phyloP scores from a whole-genome alignment of 1,284 basidiomycete species.

The Microbotryum scabiosae region DNA sequence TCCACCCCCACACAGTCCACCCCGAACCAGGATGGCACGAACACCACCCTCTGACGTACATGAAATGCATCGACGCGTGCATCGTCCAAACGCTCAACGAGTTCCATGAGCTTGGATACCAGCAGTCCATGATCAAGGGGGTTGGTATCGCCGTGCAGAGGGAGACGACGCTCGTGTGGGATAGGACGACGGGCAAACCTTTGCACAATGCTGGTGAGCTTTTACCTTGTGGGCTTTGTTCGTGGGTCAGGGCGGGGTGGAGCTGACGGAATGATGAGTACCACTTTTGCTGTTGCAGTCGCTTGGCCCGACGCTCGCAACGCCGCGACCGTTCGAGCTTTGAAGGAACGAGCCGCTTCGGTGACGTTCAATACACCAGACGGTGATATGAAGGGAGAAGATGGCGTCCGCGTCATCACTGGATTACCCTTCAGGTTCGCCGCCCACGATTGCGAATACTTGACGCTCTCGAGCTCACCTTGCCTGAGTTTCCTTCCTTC shows the following conservation, averaged over 20 bases:
- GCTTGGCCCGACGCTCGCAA: constrained; percentile 96
- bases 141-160: constrained; percentile 98
- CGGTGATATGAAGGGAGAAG: constrained; percentile 36
- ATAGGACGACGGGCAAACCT: constrained; percentile 75
- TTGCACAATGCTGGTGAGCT: constrained; percentile 48
- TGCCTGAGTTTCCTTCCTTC: neutral
- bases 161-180: constrained; percentile 94
- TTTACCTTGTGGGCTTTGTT: neutral
- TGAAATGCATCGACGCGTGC: constrained; percentile 65
- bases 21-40: constrained; percentile 72
- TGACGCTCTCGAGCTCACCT: neutral
- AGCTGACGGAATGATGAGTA: neutral
- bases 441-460: neutral
- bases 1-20: constrained; percentile 14
- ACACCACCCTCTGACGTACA: constrained; percentile 80
- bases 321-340: constrained; percentile 68
- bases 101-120: constrained; percentile 66
- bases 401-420: constrained; percentile 69
- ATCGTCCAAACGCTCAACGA: constrained; percentile 64
- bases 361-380: constrained; percentile 24
- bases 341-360: constrained; percentile 59
- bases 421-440: constrained; percentile 74
- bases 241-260: neutral
- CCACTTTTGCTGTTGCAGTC: constrained; percentile 49
- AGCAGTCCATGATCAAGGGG: constrained; percentile 72